These are phyloP conservation scores for Priceomyces haplophilus DNA, from an alignment of 805 yeast species.

Conservation along the genomic window DNA sequence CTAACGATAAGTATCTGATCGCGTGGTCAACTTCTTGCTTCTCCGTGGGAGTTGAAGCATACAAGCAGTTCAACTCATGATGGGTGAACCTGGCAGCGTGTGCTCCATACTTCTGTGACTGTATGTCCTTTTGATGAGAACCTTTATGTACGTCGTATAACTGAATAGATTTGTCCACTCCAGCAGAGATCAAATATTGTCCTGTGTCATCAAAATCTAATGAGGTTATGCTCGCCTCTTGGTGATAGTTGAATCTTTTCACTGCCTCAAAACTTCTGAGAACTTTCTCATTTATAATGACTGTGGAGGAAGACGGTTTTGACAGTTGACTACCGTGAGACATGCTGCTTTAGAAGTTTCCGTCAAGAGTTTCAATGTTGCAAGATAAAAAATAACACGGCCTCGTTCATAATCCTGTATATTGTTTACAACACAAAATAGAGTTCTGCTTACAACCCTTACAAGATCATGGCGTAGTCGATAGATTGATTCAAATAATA, in stretches of 20 bases:
- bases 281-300: slow-evolving; percentile 23
- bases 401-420: background rate
- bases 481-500: no score
- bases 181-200: slow-evolving; percentile 67
- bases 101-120: slow-evolving; percentile 89
- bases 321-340: slow-evolving; percentile 5
- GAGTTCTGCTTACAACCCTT: no score
- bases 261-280: slow-evolving; percentile 31
- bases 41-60: slow-evolving; percentile 65
- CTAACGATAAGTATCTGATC: slow-evolving; percentile 71
- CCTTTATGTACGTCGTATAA: slow-evolving; percentile 76
- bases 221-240: slow-evolving; percentile 59
- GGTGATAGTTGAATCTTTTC: slow-evolving; percentile 51
- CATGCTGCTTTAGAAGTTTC: slow-evolving; percentile 4
- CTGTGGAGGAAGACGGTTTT: slow-evolving; percentile 8
- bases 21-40: slow-evolving; percentile 56
- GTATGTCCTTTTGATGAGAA: slow-evolving; percentile 61
- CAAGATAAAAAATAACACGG: background rate
- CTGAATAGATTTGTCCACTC: slow-evolving; percentile 80
- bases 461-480: no score
- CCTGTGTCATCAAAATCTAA: slow-evolving; percentile 84
- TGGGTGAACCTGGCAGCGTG: slow-evolving; percentile 84
- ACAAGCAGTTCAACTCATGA: slow-evolving; percentile 65
- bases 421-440: background rate
- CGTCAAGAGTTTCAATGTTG: background rate